Evolutionary conservation across 2,329 filamentous ascomycete species (phyloP), one percentile per base, ranked within the genome.

Genomic region (Clonostachys chloroleuca): DNA sequence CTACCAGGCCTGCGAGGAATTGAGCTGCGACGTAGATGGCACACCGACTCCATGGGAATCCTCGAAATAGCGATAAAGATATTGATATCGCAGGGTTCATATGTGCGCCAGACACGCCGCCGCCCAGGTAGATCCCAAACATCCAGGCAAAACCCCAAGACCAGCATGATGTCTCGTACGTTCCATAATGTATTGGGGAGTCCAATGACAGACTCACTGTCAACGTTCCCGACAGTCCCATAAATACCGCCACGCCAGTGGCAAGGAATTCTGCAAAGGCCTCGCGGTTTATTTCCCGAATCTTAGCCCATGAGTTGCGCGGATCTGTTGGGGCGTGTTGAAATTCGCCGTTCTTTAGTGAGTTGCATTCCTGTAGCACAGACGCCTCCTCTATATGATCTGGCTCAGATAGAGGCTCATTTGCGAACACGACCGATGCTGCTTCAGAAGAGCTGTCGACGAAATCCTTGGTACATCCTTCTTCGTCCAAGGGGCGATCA

Each of bases 61-160:
- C 64, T 5, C 66, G 61, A 46, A 67, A 69, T 0, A 69, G 30
- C 0, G 59, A 60, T 0, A 69, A 47, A 1, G 59, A 58, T 13
- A 68, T 56, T 2, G 65, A 68, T 17, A 69, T 64, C 2, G 62
- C 59, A 12, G 66, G 66, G 39, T 68, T 62, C 53, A 60, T 60
- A 43, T 62, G 60, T 5, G 58, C 60, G 2, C 59, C 59, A 1
- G 59, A 59, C 0, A 62, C 55, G 20, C 59, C 59, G 3, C 58
- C 58, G 1, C 52, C 55, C 1, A 57, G 52, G 3, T 57, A 57
- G 0, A 57, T 57, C 2, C 55, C 55, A 30, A 57, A 56, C 53
- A 56, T 57, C 55, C 55, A 57, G 3, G 55, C 55, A 10, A 57
- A 57, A 0, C 55, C 55, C 53, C 55, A 57, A 4, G 55, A 49